Evolutionary conservation across 1,139 yeast genomes (phyloP).

Genomic region (Taiozyma sp.): DNA sequence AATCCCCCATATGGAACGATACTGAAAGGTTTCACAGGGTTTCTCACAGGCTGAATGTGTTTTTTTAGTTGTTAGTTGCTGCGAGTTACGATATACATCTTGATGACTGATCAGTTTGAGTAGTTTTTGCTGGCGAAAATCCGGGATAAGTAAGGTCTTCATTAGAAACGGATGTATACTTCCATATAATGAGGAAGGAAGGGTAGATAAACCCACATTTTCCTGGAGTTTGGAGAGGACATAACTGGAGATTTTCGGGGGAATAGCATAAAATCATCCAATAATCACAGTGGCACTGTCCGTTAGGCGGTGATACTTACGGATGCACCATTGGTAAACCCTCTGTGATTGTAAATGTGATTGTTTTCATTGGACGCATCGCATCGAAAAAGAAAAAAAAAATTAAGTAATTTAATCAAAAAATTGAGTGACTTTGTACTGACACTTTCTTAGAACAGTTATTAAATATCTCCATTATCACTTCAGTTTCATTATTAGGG

Average conservation of each 20-base stretch:
- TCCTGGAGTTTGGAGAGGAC: background rate
- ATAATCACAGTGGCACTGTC: background rate
- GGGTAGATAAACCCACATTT: background rate
- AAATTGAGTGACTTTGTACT: background rate
- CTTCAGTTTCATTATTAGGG: background rate
- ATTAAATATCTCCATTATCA: background rate
- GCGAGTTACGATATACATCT: background rate
- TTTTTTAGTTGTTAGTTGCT: background rate
- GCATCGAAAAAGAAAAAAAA: background rate
- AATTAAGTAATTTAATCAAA: background rate
- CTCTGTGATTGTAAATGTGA: constrained; percentile 7
- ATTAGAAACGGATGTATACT: background rate
- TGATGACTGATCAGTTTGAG: background rate
- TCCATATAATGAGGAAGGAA: background rate
- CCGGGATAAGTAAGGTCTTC: too few relatives aligned
- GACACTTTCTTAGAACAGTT: background rate
- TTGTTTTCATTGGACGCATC: constrained; percentile 7
- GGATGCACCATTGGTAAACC: background rate
- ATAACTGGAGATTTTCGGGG: background rate
- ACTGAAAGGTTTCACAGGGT: background rate
- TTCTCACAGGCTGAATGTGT: background rate
- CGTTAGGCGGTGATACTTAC: background rate
- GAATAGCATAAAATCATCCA: background rate
- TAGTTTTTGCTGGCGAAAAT: background rate
- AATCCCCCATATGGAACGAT: background rate